These are phyloP conservation scores for Phragmites australis DNA, from an alignment of 176 grass and related monocot genomes.

Conservation along the genomic window DNA sequence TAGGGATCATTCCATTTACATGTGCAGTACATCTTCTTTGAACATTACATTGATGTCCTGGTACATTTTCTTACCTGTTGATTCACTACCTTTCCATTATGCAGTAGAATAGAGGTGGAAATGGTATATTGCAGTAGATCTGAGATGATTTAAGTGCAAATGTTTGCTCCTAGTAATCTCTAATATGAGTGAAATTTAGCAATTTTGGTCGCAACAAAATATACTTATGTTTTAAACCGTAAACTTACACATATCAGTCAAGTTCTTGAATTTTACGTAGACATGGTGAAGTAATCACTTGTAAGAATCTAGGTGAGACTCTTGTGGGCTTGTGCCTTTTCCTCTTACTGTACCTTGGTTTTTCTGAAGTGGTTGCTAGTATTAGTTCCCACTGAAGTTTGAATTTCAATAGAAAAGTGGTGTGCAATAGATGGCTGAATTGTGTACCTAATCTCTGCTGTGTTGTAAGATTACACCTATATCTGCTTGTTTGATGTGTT, in stretches of 20 bases:
- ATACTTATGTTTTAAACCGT: background rate
- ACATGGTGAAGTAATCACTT: background rate
- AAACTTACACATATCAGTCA: constrained; percentile 7
- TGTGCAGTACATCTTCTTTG: constrained; percentile 2
- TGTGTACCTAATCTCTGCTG: constrained; percentile 12
- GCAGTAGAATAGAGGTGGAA: constrained; percentile 16
- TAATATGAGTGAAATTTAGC: background rate
- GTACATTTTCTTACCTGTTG: background rate
- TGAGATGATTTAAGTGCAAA: constrained; percentile 2
- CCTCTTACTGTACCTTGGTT: constrained; percentile 13
- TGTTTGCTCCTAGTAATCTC: background rate
- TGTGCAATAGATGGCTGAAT: background rate
- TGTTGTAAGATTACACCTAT: background rate
- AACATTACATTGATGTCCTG: background rate
- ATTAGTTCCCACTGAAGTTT: constrained; percentile 21
- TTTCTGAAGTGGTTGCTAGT: constrained; percentile 1
- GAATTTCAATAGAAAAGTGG: background rate
- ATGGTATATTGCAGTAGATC: background rate
- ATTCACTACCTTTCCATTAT: background rate
- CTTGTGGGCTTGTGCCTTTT: background rate
- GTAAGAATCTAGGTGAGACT: background rate
- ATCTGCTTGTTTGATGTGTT: constrained; percentile 1
- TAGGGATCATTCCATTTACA: background rate
- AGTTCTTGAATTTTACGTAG: constrained; percentile 15
- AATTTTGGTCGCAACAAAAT: background rate